Percentiles rank a stretch among this genome's conserved stretches.
phyloP scores from a whole-genome alignment of 192 early-diverging fungal genomes.

The Dissophora ornata region DNA sequence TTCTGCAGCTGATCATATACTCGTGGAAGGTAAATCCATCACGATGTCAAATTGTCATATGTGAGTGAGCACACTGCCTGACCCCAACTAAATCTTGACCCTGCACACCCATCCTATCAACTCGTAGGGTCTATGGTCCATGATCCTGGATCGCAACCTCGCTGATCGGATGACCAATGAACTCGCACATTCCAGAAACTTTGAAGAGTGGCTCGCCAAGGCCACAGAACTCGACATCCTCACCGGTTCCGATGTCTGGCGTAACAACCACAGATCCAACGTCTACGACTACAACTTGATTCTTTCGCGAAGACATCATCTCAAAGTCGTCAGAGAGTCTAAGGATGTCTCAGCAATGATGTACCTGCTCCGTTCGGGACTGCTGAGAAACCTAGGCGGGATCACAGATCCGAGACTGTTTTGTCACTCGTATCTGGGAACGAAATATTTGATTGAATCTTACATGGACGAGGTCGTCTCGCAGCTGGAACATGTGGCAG shows the following conservation, averaged over 20 bases:
- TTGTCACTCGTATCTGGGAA: conserved; percentile 67
- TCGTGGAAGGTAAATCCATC: conserved; percentile 48
- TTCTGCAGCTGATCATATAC: conserved; percentile 41
- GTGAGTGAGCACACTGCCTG: too few species aligned
- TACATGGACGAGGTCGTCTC: conserved; percentile 77
- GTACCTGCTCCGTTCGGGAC: conserved; percentile 69
- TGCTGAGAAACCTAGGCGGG: conserved; percentile 81
- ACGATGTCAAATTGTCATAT: background rate
- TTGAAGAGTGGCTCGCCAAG: conserved; percentile 62
- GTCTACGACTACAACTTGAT: conserved; percentile 78
- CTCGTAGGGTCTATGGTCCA: conserved; percentile 50
- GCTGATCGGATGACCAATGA: conserved; percentile 58
- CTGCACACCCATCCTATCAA: background rate
- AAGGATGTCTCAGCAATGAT: conserved; percentile 69
- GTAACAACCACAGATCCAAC: conserved; percentile 60
- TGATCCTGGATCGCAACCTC: conserved; percentile 47
- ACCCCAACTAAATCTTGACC: background rate
- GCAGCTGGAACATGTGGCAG: conserved; percentile 67
- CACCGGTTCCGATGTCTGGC: conserved; percentile 68
- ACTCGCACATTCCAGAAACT: conserved; percentile 58
- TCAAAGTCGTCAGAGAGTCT: conserved; percentile 58
- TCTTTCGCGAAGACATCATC: conserved; percentile 58
- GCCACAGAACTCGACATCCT: conserved; percentile 64
- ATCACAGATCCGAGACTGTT: conserved; percentile 74
- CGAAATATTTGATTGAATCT: conserved; percentile 81